Conservation (phyloP, 768 basidiomycete species). For the Epithele typhae region DNA sequence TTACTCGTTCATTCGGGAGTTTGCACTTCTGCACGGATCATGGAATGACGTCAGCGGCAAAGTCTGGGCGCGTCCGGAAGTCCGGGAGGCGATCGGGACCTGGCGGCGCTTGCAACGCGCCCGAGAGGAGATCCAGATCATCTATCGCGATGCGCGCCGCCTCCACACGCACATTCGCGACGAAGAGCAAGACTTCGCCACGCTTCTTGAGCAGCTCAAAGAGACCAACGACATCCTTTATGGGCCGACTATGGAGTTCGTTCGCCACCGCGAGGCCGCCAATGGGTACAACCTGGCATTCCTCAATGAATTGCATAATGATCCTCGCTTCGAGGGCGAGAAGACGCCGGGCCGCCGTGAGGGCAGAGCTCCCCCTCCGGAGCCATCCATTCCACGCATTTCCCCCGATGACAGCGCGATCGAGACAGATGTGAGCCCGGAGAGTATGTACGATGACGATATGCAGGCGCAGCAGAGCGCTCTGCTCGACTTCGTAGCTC, state of each 20-base stretch:
- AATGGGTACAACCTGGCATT: constrained; percentile 5
- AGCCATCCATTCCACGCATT: not conserved
- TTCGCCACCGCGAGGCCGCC: not conserved
- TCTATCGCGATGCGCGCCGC: constrained; percentile 24
- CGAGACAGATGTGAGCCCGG: too few relatives aligned
- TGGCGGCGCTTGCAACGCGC: constrained; percentile 14
- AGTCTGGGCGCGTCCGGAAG: constrained; percentile 23
- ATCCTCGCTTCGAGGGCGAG: constrained; percentile 5
- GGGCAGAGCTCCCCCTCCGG: too few relatives aligned
- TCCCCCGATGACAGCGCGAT: too few relatives aligned
- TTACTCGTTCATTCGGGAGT: constrained; percentile 27
- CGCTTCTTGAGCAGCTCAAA: not conserved
- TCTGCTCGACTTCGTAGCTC: too few relatives aligned
- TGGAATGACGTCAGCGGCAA: constrained; percentile 18
- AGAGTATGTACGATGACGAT: too few relatives aligned
- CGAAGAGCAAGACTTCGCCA: constrained; percentile 11
- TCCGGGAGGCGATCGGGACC: constrained; percentile 21
- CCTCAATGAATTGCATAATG: not conserved
- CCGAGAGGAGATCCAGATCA: constrained; percentile 22
- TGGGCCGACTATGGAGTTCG: constrained; percentile 1
- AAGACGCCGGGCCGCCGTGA: not conserved
- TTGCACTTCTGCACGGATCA: constrained; percentile 24
- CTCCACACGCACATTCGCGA: constrained; percentile 24
- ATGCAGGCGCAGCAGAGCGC: too few relatives aligned
- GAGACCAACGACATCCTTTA: not conserved